Percentiles rank a stretch among this genome's conserved stretches.
Evolutionary conservation across 176 grass and related monocot genomes (phyloP).

Genomic region (Ensete ventricosum): DNA sequence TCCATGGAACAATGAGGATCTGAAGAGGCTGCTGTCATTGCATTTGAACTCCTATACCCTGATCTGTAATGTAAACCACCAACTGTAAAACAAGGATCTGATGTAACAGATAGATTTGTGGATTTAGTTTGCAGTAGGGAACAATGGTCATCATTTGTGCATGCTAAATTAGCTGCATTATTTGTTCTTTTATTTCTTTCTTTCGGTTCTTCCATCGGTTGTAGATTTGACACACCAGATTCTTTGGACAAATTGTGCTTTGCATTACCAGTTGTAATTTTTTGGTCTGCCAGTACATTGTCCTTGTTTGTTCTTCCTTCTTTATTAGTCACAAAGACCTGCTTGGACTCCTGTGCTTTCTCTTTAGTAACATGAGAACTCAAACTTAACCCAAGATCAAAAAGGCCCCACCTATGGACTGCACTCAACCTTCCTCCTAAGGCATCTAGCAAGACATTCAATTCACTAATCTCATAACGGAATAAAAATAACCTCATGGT

Average conservation of each 20-base stretch:
- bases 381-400: constrained; percentile 71
- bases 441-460: constrained; percentile 86
- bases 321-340: background rate
- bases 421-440: constrained; percentile 83
- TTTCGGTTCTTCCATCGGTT: constrained; percentile 24
- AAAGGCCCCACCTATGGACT: constrained; percentile 77
- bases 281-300: constrained; percentile 14
- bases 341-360: constrained; percentile 44
- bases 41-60: constrained; percentile 6
- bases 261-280: constrained; percentile 22
- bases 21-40: constrained; percentile 25
- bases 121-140: constrained; percentile 26
- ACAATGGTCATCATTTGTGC: constrained; percentile 4
- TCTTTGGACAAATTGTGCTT: constrained; percentile 40
- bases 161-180: constrained; percentile 1
- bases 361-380: constrained; percentile 54
- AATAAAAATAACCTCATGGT: constrained; percentile 64
- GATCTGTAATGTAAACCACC: constrained; percentile 17
- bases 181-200: constrained; percentile 28
- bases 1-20: constrained; percentile 20
- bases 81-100: constrained; percentile 7
- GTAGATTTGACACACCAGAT: constrained; percentile 33
- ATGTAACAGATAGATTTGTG: constrained; percentile 22
- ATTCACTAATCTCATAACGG: constrained; percentile 71
- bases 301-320: constrained; percentile 25